Base-by-base conservation (phyloP, 345 rosid genomes). In the Bruguiera parviflora region DNA sequence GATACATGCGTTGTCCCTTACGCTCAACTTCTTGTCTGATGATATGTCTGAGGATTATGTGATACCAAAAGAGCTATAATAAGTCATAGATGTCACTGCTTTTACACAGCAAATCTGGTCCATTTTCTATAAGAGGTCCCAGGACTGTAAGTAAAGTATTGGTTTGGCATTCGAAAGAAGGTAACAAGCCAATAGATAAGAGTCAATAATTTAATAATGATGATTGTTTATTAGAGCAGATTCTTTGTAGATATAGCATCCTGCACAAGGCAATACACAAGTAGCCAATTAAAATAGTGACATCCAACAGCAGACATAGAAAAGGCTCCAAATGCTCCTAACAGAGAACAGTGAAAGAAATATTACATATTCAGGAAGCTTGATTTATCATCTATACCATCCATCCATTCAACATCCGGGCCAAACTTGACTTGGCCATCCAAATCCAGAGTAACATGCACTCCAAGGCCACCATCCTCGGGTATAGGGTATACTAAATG, bases 321-420 rank as follows among this genome's bases (percentile, higher is more conserved):
- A 35, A 67, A 18, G 43, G 59, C 25, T 37, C 8, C 29, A 63
- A 28, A 32, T 8, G 52, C 47, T 20, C n/a, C 10, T 64, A 52
- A 53, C 43, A 57, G 33, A 61, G 37, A 83, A 46, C n/a, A 72
- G 27, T 19, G 27, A 60, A 24, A 67, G 77, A 66, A 43, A 27
- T 61, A 49, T 67, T 85, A 89, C 97, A 74, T 84, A 67, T 94
- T 86, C 65, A 89, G 87, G 79, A 89, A 94, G 90, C 86, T 88
- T 39, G 87, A 80, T 68, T 73, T 55, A 52, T 89, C 95, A 24
- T 84, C 88, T 52, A 65, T 27, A 74, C 85, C 79, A 53, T 80
- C 53, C 55, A 89, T 88, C 97, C 98, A 94, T 71, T 94, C 97
- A 58, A 94, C 97, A 79, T 94, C 89, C 0, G 98, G 98, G 57